Base-by-base conservation (phyloP, 208 protist species). In the Crithidia bombi region DNA sequence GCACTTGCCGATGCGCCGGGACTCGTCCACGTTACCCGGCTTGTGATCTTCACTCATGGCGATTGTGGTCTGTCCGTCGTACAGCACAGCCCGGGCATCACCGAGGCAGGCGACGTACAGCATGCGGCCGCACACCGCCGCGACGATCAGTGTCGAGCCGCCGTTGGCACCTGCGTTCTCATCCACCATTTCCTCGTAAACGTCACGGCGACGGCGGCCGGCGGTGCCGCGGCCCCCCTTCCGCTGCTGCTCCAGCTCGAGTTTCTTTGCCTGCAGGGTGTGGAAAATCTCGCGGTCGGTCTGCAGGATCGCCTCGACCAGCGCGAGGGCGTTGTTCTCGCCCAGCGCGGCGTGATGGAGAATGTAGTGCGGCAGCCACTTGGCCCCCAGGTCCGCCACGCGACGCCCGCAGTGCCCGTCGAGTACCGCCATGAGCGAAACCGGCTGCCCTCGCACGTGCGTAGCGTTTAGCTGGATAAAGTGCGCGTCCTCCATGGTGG, bases 41-140 rank as follows among this genome's bases (percentile, higher is more conserved):
- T 97, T 97, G 79, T 98, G 95, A 62, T 98, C 95, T 28, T 95
- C 85, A 47, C 78, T 91, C 77, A 98, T 84, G 10, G 93, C 89
- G 19, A 95, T 92, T n/a, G 89, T 91, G 17, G 72, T 86, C 39
- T 86, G 82, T 3, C 82, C 84, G 21, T 92, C 79, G 51, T 83
- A 92, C 5, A 96, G 73, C 43, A 98, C 87, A 4, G 85, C 83
- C 11, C 95, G 51, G 1, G 92, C 91, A 76, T 98, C 95, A 19
- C 95, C 95, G 36, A 95, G 83, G 67, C 91, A 95, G 14, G 85
- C 93, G 3, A 93, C 87, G 68, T 92, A 93, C 50, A 97, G 65
- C 77, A 91, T 94, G 44, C 90, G 74, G 14, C 84, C 85, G 49
- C 79, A 85, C 25, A 97, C 75, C 38, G 82, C 80, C 0, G 89